Base-by-base conservation (phyloP, 2,329 filamentous ascomycete species). In the Neonectria coccinea region DNA sequence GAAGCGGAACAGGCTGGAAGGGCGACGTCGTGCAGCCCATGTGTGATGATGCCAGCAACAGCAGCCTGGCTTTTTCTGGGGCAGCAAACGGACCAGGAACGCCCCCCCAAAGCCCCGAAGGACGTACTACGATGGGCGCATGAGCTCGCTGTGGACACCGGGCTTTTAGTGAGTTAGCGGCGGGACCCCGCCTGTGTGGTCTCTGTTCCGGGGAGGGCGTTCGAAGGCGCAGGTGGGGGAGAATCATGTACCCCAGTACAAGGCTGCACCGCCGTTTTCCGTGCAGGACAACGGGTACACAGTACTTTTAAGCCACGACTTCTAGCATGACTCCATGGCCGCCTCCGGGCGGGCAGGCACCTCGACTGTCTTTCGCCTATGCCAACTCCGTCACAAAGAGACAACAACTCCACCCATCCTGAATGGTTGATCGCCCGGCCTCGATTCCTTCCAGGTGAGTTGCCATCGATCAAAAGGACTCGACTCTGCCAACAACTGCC, bases 1-100 rank as follows among this genome's bases (percentile, higher is more conserved):
- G 33, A 36, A 18, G 52, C 36, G 56, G 54, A 45, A 44, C 16
- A 29, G 41, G 27, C 27, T 31, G 18, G 42, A 41, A 47, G 58
- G 67, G 44, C 51, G 42, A 56, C 53, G 56, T 42, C 51, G 42
- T 14, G 36, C 56, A 36, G 29, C 16, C 29, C 47, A 57, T 31
- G 62, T 51, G 62, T 62, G 65, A 74, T 74, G 72, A 74, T 74
- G 72, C 70, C 70, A 73, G 69, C 72, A 72, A 66, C 61, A 73
- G 72, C 56, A 74, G 70, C 72, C 72, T 73, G 50, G 62, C 39
- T 48, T 61, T 61, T 56, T 39, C 33, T 45, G 51, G 56, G 51
- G 39, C 33, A 10, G 33, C 58, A 31, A 29, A 14, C 14, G 18
- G 29, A 27, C 27, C 25, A 51, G 47, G 56, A 52, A 59, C 56